Evolutionary conservation across 2,329 filamentous ascomycete species (phyloP).

Genomic region (Leptographium flavum): DNA sequence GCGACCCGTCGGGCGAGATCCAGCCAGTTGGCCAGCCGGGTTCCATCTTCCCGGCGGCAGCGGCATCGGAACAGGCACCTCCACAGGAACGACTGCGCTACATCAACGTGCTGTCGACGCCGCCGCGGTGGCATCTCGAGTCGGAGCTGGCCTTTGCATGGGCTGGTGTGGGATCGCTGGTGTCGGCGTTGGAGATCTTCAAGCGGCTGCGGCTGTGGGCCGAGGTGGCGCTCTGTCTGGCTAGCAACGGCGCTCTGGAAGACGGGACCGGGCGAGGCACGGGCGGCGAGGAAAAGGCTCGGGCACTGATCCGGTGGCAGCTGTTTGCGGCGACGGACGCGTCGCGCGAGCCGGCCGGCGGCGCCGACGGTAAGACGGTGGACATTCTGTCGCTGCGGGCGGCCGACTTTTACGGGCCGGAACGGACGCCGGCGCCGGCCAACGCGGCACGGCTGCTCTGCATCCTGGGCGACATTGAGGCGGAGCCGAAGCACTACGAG

Average conservation of each 20-base stretch:
- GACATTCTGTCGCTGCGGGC: slow-evolving; percentile 43
- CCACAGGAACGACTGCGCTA: slow-evolving; percentile 66
- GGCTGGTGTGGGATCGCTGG: slow-evolving; percentile 73
- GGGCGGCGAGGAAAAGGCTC: slow-evolving; percentile 65
- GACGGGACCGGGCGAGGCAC: slow-evolving; percentile 38
- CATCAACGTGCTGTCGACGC: slow-evolving; percentile 69
- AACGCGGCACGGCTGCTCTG: slow-evolving; percentile 84
- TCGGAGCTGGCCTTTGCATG: slow-evolving; percentile 87
- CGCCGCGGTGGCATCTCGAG: slow-evolving; percentile 86
- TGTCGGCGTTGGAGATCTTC: slow-evolving; percentile 90
- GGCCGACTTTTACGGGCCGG: slow-evolving; percentile 42
- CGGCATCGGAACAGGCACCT: slow-evolving; percentile 63
- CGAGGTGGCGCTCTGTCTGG: slow-evolving; percentile 83
- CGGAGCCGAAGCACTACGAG: slow-evolving; percentile 60
- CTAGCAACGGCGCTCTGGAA: slow-evolving; percentile 43
- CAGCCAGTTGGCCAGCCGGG: slow-evolving; percentile 36
- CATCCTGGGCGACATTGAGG: slow-evolving; percentile 81
- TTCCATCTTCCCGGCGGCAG: slow-evolving; percentile 68
- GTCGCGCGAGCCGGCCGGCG: slow-evolving; percentile 17
- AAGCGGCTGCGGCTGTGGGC: slow-evolving; percentile 88
- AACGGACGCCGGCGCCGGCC: slow-evolving; percentile 55
- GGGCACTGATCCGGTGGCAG: slow-evolving; percentile 59
- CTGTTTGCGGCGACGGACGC: slow-evolving; percentile 53
- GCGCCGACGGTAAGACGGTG: slow-evolving; percentile 36
- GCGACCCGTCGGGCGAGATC: slow-evolving; percentile 16